Evolutionary conservation across 2,329 filamentous ascomycete species (phyloP).

Genomic region (Lecanicillium sp.): DNA sequence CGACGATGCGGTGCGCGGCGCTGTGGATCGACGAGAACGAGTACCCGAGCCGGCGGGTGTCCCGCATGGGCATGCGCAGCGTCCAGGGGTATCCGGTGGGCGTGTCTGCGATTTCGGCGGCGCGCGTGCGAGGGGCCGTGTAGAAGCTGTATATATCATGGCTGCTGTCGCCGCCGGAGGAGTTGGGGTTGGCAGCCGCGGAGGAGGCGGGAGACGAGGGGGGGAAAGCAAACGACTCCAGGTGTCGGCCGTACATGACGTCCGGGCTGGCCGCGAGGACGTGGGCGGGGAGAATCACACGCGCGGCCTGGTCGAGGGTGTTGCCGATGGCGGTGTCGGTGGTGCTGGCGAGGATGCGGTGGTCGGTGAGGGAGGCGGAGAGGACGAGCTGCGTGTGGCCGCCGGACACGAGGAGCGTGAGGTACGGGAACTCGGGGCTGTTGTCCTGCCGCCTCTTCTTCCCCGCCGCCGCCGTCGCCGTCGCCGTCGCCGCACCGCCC

Average conservation of each 20-base stretch:
- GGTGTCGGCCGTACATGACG: constrained; percentile 72
- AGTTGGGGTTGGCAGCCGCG: not conserved
- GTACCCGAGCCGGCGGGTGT: constrained; percentile 54
- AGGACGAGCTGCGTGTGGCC: constrained; percentile 85
- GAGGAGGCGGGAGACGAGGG: not conserved
- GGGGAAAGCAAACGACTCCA: constrained; percentile 77
- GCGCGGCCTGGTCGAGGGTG: constrained; percentile 79
- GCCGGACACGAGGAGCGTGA: constrained; percentile 84
- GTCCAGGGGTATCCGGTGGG: constrained; percentile 50
- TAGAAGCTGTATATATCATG: constrained; percentile 47
- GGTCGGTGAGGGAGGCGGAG: constrained; percentile 61
- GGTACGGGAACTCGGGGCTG: constrained; percentile 68
- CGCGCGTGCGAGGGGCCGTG: constrained; percentile 48
- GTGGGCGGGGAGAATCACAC: constrained; percentile 62
- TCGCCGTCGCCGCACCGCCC: not conserved
- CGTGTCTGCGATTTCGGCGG: constrained; percentile 48
- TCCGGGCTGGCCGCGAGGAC: constrained; percentile 48
- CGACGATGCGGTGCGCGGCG: constrained; percentile 39
- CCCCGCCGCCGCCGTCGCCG: not conserved
- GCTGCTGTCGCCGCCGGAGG: constrained; percentile 11
- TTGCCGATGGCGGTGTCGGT: constrained; percentile 85
- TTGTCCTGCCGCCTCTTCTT: constrained; percentile 3
- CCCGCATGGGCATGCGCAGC: constrained; percentile 60
- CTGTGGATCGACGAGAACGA: constrained; percentile 67
- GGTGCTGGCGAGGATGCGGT: constrained; percentile 67